Base-by-base conservation (phyloP, 352 stramenopile genomes). In the Phytophthora sp. region DNA sequence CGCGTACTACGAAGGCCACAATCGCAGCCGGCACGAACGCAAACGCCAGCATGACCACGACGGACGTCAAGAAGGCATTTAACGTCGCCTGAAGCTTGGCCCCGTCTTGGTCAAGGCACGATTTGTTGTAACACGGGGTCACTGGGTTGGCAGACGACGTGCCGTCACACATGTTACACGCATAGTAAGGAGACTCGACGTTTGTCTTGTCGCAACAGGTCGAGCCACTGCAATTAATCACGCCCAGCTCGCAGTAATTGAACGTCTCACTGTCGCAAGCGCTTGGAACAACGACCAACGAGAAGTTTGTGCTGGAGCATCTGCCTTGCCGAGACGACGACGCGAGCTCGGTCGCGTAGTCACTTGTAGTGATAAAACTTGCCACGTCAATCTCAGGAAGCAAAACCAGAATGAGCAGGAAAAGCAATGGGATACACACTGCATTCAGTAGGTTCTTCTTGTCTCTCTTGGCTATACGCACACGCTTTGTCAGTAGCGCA, bases 41-140 rank as follows among this genome's bases (percentile, higher is more conserved):
- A 30, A 91, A 90, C 29, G 80, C 84, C 26, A 93, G 63, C 68
- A 90, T 82, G 9, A 84, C 71, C 41, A 93, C 69, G 57, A 91
- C 73, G 0, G 77, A 70, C 20, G 75, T 72, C 31, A 91, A 67
- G 61, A 93, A 89, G 0, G 74, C 78, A 35, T 90, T 92, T 20
- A 92, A 59, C 35, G 74, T 80, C 31, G 74, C 73, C 46, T 92
- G 81, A 3, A 90, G 71, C 59, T 90, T 90, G 15, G 82, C 80
- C 27, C 70, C 82, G 50, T 84, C 64, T 23, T 77, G 66, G 18
- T 71, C 62, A 11, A 93, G 53, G 49, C 84, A 93, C 31, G 71
- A 61, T 18, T 50, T 55, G 55, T 82, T 83, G 67, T 77, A 86
- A 58, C 77, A 83, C 26, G 70, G 70, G 0, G 35, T 68, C 8